phyloP scores from a whole-genome alignment of 106 monocot genomes.

The Allium fistulosum region DNA sequence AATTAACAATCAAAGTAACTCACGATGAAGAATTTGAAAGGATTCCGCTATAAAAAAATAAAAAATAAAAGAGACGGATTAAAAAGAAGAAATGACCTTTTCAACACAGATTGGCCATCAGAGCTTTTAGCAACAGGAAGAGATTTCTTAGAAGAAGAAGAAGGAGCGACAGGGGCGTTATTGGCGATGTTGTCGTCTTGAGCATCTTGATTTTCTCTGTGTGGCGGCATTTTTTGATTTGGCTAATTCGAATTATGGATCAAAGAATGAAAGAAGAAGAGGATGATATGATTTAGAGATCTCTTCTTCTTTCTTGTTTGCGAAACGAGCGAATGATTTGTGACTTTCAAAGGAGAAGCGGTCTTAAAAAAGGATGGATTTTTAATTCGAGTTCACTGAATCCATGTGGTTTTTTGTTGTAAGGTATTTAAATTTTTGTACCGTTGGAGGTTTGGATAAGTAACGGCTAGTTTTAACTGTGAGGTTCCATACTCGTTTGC shows the following conservation, averaged over 20 bases:
- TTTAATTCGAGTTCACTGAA: slow-evolving; percentile 1
- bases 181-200: slow-evolving; percentile 35
- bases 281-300: neutral
- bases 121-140: slow-evolving; percentile 31
- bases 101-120: slow-evolving; percentile 64
- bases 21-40: neutral
- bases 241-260: neutral
- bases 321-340: slow-evolving; percentile 3
- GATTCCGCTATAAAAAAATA: neutral
- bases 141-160: slow-evolving; percentile 34
- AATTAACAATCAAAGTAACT: too few species aligned
- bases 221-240: slow-evolving; percentile 10
- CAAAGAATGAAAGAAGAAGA: neutral
- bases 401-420: neutral
- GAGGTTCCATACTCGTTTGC: too few species aligned
- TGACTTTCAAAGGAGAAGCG: too few species aligned
- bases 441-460: neutral
- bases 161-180: slow-evolving; percentile 11
- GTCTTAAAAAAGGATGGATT: neutral
- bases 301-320: slow-evolving; percentile 6
- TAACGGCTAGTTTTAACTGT: slow-evolving; percentile 7
- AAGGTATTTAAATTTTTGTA: slow-evolving; percentile 1
- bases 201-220: slow-evolving; percentile 29
- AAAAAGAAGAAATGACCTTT: slow-evolving; percentile 39
- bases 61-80: neutral